Base-by-base conservation (phyloP, 768 basidiomycete species). In the Pulveroboletus sp. region DNA sequence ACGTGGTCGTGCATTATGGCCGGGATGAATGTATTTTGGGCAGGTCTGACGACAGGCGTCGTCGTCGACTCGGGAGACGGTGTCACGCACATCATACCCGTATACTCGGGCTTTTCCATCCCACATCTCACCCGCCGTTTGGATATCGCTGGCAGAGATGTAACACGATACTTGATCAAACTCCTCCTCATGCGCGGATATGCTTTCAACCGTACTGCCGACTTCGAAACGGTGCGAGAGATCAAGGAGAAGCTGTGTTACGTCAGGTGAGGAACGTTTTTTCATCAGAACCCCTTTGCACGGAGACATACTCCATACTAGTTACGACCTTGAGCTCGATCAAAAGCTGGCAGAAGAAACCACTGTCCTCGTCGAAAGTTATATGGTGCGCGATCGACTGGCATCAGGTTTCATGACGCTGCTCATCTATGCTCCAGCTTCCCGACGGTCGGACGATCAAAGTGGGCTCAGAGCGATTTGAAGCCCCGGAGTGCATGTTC, bases 141-240 rank as follows among this genome's bases (percentile, higher is more conserved):
- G 52, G 96, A 99, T 64, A 97, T 99, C 59, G 96, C 96, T 47
- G 96, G 96, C 17, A 84, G 96, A 57, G 96, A 99, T 67, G 96
- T 99, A 41, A 99, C 96, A 40, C 84, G 93, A 61, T 99, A 99
- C 71, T 76, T 99, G 70, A 99, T 99, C 81, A 99, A 98, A 73
- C 79, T 99, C n/a, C 77, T 99, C 31, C 82, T 98, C 59, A 97
- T 97, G 94, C 85, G 95, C n/a, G 96, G 96, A n/a, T 98, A 99
- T 69, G 96, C 96, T 1, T 98, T 99, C 80, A 98, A 99, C 72
- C 84, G 96, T 36, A 99, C 96, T 3, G 96, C 96, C 26, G 96
- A 99, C 73, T 99, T 99, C 62, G 96, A 99, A 75, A 99, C 96
- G 2, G 96, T 99, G 18, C 75, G 95, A 30, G 92, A 96, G 69